Evolutionary conservation across 2,329 filamentous ascomycete genomes (phyloP).

Genomic region (Colletotrichum musae): DNA sequence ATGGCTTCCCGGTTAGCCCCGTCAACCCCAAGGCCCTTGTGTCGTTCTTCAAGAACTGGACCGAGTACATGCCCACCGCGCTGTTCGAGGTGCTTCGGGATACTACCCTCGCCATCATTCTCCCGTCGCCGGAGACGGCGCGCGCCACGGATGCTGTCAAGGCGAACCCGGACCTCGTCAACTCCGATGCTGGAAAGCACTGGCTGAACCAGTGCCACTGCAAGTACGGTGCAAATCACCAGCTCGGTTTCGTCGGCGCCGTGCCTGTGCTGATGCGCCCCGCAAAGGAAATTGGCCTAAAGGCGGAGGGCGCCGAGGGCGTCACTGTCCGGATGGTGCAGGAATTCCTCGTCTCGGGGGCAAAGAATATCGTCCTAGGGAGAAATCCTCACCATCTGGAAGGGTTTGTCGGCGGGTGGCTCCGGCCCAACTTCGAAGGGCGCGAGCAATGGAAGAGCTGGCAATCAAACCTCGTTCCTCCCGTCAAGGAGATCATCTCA

Average conservation of each 20-base stretch:
- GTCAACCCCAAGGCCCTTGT: conserved; percentile 36
- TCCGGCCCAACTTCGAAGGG: conserved; percentile 18
- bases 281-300: background rate
- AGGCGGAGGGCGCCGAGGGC: background rate
- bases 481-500: conserved; percentile 42
- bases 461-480: conserved; percentile 44
- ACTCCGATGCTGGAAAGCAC: conserved; percentile 49
- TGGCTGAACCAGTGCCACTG: conserved; percentile 46
- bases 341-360: background rate
- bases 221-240: background rate
- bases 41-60: conserved; percentile 37
- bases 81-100: conserved; percentile 42
- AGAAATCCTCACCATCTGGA: background rate
- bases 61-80: conserved; percentile 39
- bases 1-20: conserved; percentile 45
- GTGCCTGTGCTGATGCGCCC: background rate
- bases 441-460: conserved; percentile 26
- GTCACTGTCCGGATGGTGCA: background rate
- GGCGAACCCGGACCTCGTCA: conserved; percentile 43
- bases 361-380: background rate
- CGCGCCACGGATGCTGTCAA: conserved; percentile 46
- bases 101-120: conserved; percentile 44
- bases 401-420: background rate
- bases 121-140: conserved; percentile 43
- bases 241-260: conserved; percentile 19